Evolutionary conservation across 2,329 filamentous ascomycete genomes (phyloP), one percentile per base, ranked within the genome.

Genomic region (Diaporthe aspalathi): DNA sequence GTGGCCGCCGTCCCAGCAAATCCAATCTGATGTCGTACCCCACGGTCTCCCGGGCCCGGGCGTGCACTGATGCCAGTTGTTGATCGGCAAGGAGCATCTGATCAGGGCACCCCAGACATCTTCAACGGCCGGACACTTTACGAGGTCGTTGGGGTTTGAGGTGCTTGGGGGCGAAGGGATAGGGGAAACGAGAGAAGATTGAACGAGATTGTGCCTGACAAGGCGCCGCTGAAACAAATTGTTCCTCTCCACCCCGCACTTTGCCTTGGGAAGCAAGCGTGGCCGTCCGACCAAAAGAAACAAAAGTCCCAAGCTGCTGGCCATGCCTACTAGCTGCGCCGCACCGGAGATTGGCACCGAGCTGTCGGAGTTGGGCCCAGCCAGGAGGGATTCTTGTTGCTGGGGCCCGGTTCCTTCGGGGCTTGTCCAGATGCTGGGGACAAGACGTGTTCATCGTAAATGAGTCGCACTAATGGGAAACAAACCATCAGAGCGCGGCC

Each of bases 201-300:
- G 38, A 50, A 24, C 16, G 43, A 9, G 12, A 38, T 9, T 38
- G 35, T 38, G 60, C 29, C 60, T 24, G 60, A 29, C 27, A 32
- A 57, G 43, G 5, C 50, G 35, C 12, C n/a, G 35, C 62, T 71
- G 69, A 71, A 71, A 71, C 69, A 71, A 47, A 47, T 47, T 53
- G 24, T 62, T 47, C 60, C 38, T 16, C 20, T 40, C 29, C 43
- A 53, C 69, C 69, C 69, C 69, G 53, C 69, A 71, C 32, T 32
- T 53, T 24, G 49, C 49, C 24, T 22, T n/a, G 47, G 52, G 7
- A 29, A 38, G 43, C 27, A 63, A 65, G 60, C 29, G 45, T 65
- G 45, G 14, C n/a, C 27, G 43, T 49, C 43, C 57, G 40, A 38
- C 35, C 35, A 38, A n/a, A 22, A 24, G n/a, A 22, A 49, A 29